Percentiles rank a stretch among this genome's conserved stretches.
These are phyloP conservation scores for Biscogniauxia mediterranea DNA, from an alignment of 2,329 filamentous ascomycete species.

Conservation along the genomic window DNA sequence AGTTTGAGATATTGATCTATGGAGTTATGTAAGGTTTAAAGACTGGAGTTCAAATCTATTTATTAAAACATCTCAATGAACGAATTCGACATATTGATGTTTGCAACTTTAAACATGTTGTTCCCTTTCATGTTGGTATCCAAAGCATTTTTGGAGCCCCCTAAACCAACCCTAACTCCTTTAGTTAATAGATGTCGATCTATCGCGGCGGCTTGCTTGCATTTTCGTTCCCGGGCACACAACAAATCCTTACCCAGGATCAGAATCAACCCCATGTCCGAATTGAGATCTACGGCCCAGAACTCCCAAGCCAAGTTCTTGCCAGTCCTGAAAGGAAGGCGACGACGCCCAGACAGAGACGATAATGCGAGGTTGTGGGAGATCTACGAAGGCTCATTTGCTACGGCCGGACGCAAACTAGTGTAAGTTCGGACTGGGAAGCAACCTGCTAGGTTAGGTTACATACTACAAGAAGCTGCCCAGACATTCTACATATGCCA, in stretches of 20 bases:
- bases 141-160: background rate
- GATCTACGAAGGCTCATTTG: conserved; percentile 15
- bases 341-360: background rate
- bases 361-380: conserved; percentile 13
- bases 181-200: background rate
- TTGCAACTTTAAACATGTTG: too few relatives aligned
- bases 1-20: too few relatives aligned
- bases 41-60: too few relatives aligned
- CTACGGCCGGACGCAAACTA: background rate
- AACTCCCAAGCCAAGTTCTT: background rate
- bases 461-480: too few relatives aligned
- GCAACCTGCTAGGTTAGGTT: background rate
- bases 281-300: background rate
- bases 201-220: background rate
- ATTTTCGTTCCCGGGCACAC: background rate
- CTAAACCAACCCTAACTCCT: background rate
- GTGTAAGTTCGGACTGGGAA: background rate
- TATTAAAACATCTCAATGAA: too few relatives aligned
- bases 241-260: background rate
- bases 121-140: too few relatives aligned
- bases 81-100: too few relatives aligned
- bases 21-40: too few relatives aligned
- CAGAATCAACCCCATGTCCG: background rate
- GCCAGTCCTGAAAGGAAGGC: background rate
- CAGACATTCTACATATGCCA: too few relatives aligned